Conservation (phyloP, 2,329 filamentous ascomycete genomes). For the Fusarium paranaense region DNA sequence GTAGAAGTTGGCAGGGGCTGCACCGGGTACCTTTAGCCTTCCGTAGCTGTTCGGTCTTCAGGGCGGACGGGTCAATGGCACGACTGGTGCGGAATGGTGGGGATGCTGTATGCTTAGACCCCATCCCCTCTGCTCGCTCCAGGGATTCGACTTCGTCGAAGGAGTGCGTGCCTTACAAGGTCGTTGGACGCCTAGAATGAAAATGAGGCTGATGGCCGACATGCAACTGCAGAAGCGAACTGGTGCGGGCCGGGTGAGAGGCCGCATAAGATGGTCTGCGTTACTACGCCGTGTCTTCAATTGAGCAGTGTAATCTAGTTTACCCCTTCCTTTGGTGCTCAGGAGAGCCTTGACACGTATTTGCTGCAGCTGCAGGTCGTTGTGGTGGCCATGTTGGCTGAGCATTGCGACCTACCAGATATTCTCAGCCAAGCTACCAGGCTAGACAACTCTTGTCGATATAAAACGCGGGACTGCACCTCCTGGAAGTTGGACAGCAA, state of each 20-base stretch:
- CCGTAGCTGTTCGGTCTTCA: not conserved
- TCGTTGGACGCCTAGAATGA: not conserved
- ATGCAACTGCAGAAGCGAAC: not conserved
- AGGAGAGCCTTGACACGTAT: not conserved
- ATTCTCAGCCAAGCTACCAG: not conserved
- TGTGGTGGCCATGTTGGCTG: not conserved
- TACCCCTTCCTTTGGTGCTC: not conserved
- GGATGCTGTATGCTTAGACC: not conserved
- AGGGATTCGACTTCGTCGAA: not conserved
- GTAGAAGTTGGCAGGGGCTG: not conserved
- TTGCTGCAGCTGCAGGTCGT: not conserved
- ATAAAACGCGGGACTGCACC: not conserved
- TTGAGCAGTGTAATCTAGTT: not conserved
- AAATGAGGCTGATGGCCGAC: not conserved
- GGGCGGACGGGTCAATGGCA: not conserved
- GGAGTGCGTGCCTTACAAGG: not conserved
- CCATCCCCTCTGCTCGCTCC: not conserved
- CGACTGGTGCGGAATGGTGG: not conserved
- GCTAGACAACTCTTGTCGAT: not conserved
- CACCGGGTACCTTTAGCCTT: not conserved
- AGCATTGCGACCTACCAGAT: not conserved
- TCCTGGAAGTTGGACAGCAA: not conserved
- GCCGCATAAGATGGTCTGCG: not conserved
- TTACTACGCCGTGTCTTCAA: not conserved
- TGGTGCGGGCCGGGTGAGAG: not conserved